Base-by-base conservation (phyloP, 2,329 filamentous ascomycete genomes). In the Thyridium curvatum region DNA sequence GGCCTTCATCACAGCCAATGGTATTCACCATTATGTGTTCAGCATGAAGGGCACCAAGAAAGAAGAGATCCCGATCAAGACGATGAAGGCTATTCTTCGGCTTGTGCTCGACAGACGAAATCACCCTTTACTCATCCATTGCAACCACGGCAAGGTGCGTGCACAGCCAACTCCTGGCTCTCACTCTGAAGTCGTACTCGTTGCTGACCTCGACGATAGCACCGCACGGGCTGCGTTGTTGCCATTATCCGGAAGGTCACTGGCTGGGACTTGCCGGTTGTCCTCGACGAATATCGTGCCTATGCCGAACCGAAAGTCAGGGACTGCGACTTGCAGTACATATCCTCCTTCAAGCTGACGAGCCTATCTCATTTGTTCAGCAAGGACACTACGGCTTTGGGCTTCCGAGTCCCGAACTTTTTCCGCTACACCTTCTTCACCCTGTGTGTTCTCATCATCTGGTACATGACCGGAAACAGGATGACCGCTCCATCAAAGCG, bases 11-110 rank as follows among this genome's bases (percentile, higher is more conserved):
- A 56, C 68, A 30, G 59, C 66, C 5, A 78, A 84, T 48, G 71
- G 71, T 44, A 91, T 95, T 52, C 72, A 72, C 33, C 87, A 94
- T 50, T 68, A 80, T 47, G 71, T 86, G 32, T 83, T 94, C 52
- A 75, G 82, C 48, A 85, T 96, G 69, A 77, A 82, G 45, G 84
- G 89, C n/a, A 95, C 94, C 48, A 95, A 96, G 61, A 89, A 90
- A 50, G 71, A 82, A 39, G 72, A 72, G 8, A 87, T 87, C 29
- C 76, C 84, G 1, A 56, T 77, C 8, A 60, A 69, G 33, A 78
- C 80, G 18, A 87, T 95, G 72, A 72, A 74, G 45, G 66, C 76
- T 8, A 87, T 91, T 34, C 70, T 94, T 17, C 68, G 75, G 12
- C 65, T 91, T 32, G 74, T 91, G 31, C 69, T 91, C 38, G 77